Conservation (phyloP, 2,329 filamentous ascomycete species). For the Pseudocercospora pini-densiflorae region DNA sequence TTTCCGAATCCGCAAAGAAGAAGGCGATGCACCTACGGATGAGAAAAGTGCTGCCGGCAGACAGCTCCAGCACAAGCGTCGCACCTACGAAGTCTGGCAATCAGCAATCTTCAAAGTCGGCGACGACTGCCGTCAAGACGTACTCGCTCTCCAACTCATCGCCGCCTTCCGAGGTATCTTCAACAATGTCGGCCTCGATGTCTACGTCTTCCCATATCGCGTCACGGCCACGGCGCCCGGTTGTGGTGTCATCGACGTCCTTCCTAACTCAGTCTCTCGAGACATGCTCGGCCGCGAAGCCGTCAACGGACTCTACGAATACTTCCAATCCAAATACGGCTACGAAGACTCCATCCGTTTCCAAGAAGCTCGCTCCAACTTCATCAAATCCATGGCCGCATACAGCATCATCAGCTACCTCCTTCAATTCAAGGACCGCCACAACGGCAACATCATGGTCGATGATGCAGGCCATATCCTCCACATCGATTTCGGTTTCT, state of each 20-base stretch:
- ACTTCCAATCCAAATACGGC: constrained; percentile 96
- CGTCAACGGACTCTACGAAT: constrained; percentile 97
- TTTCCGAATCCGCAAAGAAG: constrained; percentile 90
- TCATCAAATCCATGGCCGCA: constrained; percentile 99
- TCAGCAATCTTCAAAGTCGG: constrained; percentile 99
- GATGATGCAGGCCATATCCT: constrained; percentile 96
- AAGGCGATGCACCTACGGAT: constrained; percentile 56
- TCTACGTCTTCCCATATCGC: constrained; percentile 95
- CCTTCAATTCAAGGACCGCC: constrained; percentile 97
- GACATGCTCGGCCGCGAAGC: constrained; percentile 99
- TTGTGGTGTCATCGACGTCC: constrained; percentile 96
- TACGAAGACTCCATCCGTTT: constrained; percentile 94
- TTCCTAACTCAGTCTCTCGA: constrained; percentile 96
- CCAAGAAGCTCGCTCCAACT: constrained; percentile 93
- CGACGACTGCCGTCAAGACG: constrained; percentile 96
- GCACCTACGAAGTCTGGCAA: constrained; percentile 92
- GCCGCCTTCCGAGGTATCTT: constrained; percentile 97
- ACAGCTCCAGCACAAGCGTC: constrained; percentile 33
- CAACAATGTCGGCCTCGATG: constrained; percentile 89
- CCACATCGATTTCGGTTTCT: constrained; percentile 99
- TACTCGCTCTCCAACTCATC: constrained; percentile 97
- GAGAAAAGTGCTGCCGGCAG: constrained; percentile 34
- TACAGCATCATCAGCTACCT: constrained; percentile 97
- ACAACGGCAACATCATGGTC: constrained; percentile 99
- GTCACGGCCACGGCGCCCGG: constrained; percentile 97